phyloP scores from a whole-genome alignment of 2,329 filamentous ascomycete genomes.

The Thermoascus crustaceus region DNA sequence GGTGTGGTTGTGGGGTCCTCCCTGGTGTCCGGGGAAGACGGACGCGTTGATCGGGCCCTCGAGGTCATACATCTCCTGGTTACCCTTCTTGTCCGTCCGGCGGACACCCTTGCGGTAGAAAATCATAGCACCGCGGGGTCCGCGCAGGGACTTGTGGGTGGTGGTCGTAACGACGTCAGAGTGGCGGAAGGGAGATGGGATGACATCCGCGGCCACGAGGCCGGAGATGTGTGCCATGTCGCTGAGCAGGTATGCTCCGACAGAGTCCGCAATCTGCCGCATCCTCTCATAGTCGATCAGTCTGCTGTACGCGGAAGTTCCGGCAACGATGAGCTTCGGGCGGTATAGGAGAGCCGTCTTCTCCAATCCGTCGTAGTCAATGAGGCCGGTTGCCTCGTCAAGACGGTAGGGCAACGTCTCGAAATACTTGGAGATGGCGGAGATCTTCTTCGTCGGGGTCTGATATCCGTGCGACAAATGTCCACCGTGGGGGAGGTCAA shows the following conservation, averaged over 20 bases:
- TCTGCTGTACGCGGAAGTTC: conserved; percentile 96
- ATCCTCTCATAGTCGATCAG: conserved; percentile 95
- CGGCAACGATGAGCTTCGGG: conserved; percentile 91
- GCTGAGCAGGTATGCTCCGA: conserved; percentile 88
- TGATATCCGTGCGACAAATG: conserved; percentile 97
- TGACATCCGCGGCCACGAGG: conserved; percentile 84
- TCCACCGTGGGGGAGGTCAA: conserved; percentile 88
- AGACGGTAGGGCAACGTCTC: conserved; percentile 97
- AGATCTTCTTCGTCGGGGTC: conserved; percentile 92
- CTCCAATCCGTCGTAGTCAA: conserved; percentile 90
- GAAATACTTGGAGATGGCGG: conserved; percentile 96
- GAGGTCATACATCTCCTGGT: conserved; percentile 83
- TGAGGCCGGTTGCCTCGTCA: conserved; percentile 68
- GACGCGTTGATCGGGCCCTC: conserved; percentile 97
- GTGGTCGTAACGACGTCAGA: conserved; percentile 97
- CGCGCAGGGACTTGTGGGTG: conserved; percentile 97
- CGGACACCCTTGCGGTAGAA: conserved; percentile 98
- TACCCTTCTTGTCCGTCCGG: conserved; percentile 83
- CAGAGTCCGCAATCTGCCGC: conserved; percentile 88
- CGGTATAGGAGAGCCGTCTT: conserved; percentile 87
- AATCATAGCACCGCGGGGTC: conserved; percentile 97
- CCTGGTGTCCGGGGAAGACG: conserved; percentile 98
- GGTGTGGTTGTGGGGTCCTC: conserved; percentile 98
- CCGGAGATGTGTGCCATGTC: conserved; percentile 99
- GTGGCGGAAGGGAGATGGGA: conserved; percentile 84